Base-by-base conservation (phyloP, 495 filamentous ascomycete genomes). In the Evernia prunastri region DNA sequence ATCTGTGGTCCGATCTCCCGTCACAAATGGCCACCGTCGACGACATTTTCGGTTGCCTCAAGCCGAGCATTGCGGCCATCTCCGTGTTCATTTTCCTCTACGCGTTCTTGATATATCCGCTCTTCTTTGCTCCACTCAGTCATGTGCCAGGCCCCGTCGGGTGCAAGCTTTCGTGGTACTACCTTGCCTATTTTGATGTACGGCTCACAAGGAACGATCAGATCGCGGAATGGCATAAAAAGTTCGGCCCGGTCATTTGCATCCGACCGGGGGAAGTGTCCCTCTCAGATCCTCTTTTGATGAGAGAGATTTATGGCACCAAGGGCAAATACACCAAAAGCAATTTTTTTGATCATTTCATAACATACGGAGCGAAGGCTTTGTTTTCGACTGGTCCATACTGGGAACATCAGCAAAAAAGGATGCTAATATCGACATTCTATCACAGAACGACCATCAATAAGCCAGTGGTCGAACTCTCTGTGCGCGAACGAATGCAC, bases 321-420 rank as follows among this genome's bases (percentile, higher is more conserved):
- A 82, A 82, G 1, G 87, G 85, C 67, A 85, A 86, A 11, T 88
- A 85, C 66, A 81, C 87, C 60, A 88, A 88, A 74, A 88, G 84
- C 0, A 83, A 85, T 66, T 85, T 85, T 60, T 89, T 88, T 73
- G 77, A 81, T 47, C 69, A 87, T 13, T 89, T 89, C 68, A 79
- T 75, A 63, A 77, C 86, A 36, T 86, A 81, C 68, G 78, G 77
- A 23, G 75, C 75, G 36, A 83, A 80, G 82, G 76, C 70, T 47
- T 71, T 62, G 56, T 61, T 63, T 27, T 65, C 60, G n/a, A 71
- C 58, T 39, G 53, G 69, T 45, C 43, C 43, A 45, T 45, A 45
- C 43, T 45, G 43, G 43, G 43, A 45, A 45, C 43, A 45, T 15
- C 43, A 45, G 43, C 43, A 45, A 45, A 45, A 27, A 33, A 45